phyloP scores from a whole-genome alignment of 495 filamentous ascomycete species.

The Penicillium canariense region DNA sequence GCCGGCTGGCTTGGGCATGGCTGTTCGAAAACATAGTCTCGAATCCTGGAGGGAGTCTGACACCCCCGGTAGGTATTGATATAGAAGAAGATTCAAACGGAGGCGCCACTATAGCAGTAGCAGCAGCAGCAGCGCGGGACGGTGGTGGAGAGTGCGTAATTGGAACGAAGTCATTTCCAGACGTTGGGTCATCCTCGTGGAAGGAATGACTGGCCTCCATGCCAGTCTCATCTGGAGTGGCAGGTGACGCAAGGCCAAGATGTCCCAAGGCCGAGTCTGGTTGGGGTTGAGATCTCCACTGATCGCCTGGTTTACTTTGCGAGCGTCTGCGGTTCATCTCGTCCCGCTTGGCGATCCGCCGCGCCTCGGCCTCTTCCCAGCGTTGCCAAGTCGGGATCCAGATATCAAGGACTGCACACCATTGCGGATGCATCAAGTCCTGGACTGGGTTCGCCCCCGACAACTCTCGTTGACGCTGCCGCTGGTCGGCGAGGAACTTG shows the following conservation, averaged over 20 bases:
- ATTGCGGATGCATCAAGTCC: conserved; percentile 40
- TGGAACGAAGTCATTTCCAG: background rate
- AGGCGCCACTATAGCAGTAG: background rate
- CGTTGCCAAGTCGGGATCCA: conserved; percentile 47
- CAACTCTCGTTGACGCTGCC: conserved; percentile 11
- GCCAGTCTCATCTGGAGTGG: conserved; percentile 2
- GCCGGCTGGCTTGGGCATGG: background rate
- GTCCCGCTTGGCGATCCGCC: conserved; percentile 43
- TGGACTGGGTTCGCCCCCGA: conserved; percentile 12
- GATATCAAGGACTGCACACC: conserved; percentile 40
- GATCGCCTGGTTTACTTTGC: conserved; percentile 12
- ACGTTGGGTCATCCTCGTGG: conserved; percentile 1
- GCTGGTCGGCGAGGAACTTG: conserved; percentile 40
- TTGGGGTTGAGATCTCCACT: conserved; percentile 1
- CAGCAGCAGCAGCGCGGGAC: background rate
- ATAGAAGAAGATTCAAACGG: conserved; percentile 2
- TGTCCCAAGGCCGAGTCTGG: background rate
- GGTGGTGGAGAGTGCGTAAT: conserved; percentile 2
- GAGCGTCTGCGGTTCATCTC: conserved; percentile 41
- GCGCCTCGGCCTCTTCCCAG: conserved; percentile 40
- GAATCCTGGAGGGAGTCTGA: conserved; percentile 39
- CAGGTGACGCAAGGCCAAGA: background rate
- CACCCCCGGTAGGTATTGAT: conserved; percentile 4
- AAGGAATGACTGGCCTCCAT: background rate
- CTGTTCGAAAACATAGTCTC: conserved; percentile 37